phyloP scores from a whole-genome alignment of 768 basidiomycete species.

The Mycena sanguinolenta region DNA sequence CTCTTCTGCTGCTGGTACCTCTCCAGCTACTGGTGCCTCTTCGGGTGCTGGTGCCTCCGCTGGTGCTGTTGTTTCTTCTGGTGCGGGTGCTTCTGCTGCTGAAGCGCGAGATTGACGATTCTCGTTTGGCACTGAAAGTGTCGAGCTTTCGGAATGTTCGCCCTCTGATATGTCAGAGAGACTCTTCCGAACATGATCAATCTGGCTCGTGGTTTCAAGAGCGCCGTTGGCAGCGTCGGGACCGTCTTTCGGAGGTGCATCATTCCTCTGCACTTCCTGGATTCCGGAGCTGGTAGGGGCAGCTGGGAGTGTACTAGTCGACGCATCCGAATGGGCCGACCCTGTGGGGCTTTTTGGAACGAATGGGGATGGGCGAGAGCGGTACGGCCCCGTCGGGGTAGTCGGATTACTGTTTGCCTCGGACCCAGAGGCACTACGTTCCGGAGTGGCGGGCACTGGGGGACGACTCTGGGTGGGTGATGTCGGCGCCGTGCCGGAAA shows the following conservation, averaged over 20 bases:
- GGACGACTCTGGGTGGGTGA: too few relatives aligned
- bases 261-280: slow-evolving; percentile 6
- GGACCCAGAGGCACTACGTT: background rate
- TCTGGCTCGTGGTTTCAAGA: slow-evolving; percentile 25
- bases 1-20: background rate
- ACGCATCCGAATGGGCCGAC: slow-evolving; percentile 27
- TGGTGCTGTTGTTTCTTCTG: too few relatives aligned
- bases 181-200: slow-evolving; percentile 29
- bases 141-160: slow-evolving; percentile 29
- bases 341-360: slow-evolving; percentile 12
- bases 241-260: background rate
- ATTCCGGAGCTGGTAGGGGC: background rate
- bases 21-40: too few relatives aligned
- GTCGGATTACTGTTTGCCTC: slow-evolving; percentile 16
- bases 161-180: slow-evolving; percentile 38
- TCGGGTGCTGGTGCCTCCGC: too few relatives aligned
- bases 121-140: slow-evolving; percentile 11
- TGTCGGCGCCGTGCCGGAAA: slow-evolving; percentile 6
- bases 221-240: background rate
- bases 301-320: slow-evolving; percentile 30
- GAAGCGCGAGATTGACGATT: slow-evolving; percentile 8
- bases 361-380: background rate
- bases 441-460: background rate
- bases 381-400: slow-evolving; percentile 20
- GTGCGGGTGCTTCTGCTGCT: background rate